A percentile compares a stretch with the other conserved stretches of the same genome.
Conservation (phyloP, 176 grass and related monocot genomes). For the Puya raimondii region DNA sequence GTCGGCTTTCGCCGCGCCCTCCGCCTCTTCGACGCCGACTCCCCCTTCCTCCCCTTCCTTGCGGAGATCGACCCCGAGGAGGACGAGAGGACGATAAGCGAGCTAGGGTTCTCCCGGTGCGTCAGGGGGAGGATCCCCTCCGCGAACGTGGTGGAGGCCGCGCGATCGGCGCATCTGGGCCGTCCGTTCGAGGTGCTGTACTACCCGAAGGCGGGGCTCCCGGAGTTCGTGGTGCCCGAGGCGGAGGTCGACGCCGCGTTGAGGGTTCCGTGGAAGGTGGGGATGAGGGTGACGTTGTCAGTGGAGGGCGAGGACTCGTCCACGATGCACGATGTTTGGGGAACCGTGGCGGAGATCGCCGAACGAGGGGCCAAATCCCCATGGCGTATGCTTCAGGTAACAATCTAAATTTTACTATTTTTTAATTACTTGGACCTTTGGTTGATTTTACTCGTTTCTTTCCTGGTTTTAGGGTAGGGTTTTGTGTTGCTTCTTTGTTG, state of each 20-base stretch:
- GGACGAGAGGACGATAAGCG: not conserved
- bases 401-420: no score
- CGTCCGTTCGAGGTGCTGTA: not conserved
- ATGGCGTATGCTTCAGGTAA: conserved; percentile 6
- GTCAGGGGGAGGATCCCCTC: conserved; percentile 2
- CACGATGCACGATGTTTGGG: not conserved
- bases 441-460: no score
- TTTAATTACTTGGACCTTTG: no score
- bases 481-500: no score
- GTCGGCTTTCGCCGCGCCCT: conserved; percentile 42
- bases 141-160: not conserved
- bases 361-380: not conserved
- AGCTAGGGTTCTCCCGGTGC: not conserved
- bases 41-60: not conserved
- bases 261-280: not conserved
- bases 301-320: not conserved
- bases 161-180: not conserved
- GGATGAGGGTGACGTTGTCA: not conserved
- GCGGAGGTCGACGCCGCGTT: not conserved
- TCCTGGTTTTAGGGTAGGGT: no score
- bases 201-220: not conserved
- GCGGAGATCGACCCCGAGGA: not conserved
- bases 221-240: conserved; percentile 3
- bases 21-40: not conserved
- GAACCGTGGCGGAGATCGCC: not conserved